Evolutionary conservation across 495 filamentous ascomycete genomes (phyloP).

Genomic region (Chaetomium cochliodes): DNA sequence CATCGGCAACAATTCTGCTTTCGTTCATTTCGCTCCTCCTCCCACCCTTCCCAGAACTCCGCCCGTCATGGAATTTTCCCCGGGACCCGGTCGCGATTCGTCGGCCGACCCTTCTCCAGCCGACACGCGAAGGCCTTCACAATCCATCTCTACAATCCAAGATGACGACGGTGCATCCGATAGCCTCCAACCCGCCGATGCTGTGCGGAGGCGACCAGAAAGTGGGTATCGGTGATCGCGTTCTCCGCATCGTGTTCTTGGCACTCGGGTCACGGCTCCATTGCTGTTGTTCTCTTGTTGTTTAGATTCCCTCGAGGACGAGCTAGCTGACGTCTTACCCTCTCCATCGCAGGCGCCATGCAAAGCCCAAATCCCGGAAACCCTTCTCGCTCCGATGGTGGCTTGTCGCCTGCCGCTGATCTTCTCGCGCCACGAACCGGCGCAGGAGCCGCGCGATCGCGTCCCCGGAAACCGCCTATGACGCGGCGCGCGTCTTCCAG

Average conservation of each 20-base stretch:
- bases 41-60: neutral
- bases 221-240: slow-evolving; percentile 36
- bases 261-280: neutral
- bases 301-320: neutral
- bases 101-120: slow-evolving; percentile 41
- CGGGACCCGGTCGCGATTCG: slow-evolving; percentile 34
- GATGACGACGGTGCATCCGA: slow-evolving; percentile 40
- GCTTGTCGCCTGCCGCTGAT: slow-evolving; percentile 35
- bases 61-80: slow-evolving; percentile 41
- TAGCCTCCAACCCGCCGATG: slow-evolving; percentile 49
- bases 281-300: neutral
- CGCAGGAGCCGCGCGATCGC: slow-evolving; percentile 44
- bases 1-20: neutral
- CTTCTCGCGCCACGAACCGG: slow-evolving; percentile 26
- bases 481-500: slow-evolving; percentile 72
- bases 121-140: slow-evolving; percentile 42
- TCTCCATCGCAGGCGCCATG: slow-evolving; percentile 26
- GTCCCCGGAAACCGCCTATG: slow-evolving; percentile 69
- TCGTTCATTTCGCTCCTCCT: neutral
- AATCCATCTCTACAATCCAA: slow-evolving; percentile 30
- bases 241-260: slow-evolving; percentile 7
- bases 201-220: slow-evolving; percentile 48
- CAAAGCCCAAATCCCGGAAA: slow-evolving; percentile 34
- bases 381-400: slow-evolving; percentile 30
- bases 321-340: neutral